Base-by-base conservation (phyloP, 2,329 filamentous ascomycete genomes). In the Fusarium praegraminearum region DNA sequence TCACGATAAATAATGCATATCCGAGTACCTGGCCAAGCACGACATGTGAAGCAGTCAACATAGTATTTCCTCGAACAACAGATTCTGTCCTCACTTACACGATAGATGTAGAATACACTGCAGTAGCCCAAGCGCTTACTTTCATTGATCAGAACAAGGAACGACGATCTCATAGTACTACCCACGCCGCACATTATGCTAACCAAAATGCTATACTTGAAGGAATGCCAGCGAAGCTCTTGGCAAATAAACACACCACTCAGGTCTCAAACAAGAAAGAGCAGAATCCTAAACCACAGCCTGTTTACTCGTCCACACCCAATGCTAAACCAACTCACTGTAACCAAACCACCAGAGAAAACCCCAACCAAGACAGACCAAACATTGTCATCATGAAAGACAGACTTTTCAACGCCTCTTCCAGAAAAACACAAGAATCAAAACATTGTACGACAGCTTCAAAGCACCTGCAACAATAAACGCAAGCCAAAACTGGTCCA, bases 401-500 rank as follows among this genome's bases (percentile, higher is more conserved):
- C 15, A 35, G 1, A 18, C 55, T 40, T 60, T 65, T 65, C 16
- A 65, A 40, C 67, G 64, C 50, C 59, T 71, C 28, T 59, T 57
- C 71, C 70, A 73, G 12, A 73, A 73, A 35, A 73, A 73, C 2
- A 10, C 62, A n/a, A 67, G 11, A n/a, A 73, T 73, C 54, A 73
- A 47, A 8, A 70, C 62, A 52, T 73, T 73, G 3, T 73, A 73
- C 0, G 45, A 46, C 5, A 73, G 30, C 13, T 73, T 73, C 4
- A 73, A 56, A 2, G 46, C 55, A 2, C 71, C 71, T 7, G 71
- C 71, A 11, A 70, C 52, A 12, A 73, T 72, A 10, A 73, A 73
- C 0, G 71, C 71, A 22, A 73, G 49, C 71, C 71, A 73, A 16
- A 73, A 73, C 38, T 73, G 43, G 20, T 73, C 62, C 22, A 70